Base-by-base conservation (phyloP, 768 basidiomycete genomes). In the Xerocomellus dryophilus region DNA sequence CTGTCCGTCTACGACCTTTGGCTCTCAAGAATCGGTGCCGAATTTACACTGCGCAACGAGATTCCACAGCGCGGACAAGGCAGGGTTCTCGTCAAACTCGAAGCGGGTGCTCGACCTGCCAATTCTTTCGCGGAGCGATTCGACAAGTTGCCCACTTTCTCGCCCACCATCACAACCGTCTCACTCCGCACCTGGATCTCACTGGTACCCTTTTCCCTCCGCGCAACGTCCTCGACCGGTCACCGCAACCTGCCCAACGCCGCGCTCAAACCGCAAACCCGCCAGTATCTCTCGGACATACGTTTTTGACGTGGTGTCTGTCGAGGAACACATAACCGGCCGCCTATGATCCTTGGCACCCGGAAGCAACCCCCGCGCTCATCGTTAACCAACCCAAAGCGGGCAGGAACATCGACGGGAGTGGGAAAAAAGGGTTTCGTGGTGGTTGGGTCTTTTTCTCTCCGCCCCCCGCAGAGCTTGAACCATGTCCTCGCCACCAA, bases 51-150 rank as follows among this genome's bases (percentile, higher is more conserved):
- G 17, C 39, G 38, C 36, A 12, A 23, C 17, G 57, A 44, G n/a
- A n/a, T n/a, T n/a, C 20, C 49, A 58, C n/a, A n/a, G n/a, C 78
- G 78, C 4, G 71, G 73, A 2, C 65, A 70, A 2, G 73, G 73
- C 27, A 73, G 79, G 41, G 42, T 80, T 23, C 68, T 79, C 36
- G 66, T 79, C 60, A 74, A 71, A 56, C 59, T 78, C 21, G 53
- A 70, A 31, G 66, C 79, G 2, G 69, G 73, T 0, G n/a, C n/a
- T n/a, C n/a, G n/a, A n/a, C n/a, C n/a, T n/a, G n/a, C n/a, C n/a
- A n/a, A n/a, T n/a, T n/a, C n/a, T n/a, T n/a, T n/a, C n/a, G n/a
- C n/a, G n/a, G n/a, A n/a, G 69, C 61, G 11, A 70, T 72, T 18
- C 72, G 72, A 46, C 11, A 57, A 20, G 10, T 46, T 71, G 23